phyloP scores from a whole-genome alignment of 164 flowering plant species.

The Taxillus chinensis region DNA sequence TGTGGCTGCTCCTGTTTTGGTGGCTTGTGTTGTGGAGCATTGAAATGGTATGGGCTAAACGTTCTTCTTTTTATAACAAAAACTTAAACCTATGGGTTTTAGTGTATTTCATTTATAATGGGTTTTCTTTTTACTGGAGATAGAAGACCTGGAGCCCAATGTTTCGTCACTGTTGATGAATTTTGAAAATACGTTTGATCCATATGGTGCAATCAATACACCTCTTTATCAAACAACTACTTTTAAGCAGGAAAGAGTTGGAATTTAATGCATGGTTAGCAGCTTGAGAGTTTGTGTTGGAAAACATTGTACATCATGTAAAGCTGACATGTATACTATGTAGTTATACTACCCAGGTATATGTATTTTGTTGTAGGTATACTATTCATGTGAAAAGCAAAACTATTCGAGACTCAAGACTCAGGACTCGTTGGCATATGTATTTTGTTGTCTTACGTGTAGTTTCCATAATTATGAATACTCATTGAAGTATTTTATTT shows the following conservation, averaged over 20 bases:
- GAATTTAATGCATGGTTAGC: neutral
- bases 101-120: neutral
- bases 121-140: conserved; percentile 9
- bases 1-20: conserved; percentile 27
- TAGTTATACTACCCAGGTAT: neutral
- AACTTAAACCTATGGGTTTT: neutral
- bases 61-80: neutral
- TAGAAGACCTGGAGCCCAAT: conserved; percentile 51
- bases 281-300: neutral
- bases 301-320: neutral
- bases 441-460: too few species aligned
- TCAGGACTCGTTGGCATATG: neutral
- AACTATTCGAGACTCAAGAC: neutral
- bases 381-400: neutral
- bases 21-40: conserved; percentile 23
- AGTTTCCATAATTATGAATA: neutral
- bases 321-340: neutral
- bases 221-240: conserved; percentile 97
- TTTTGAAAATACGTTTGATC: conserved; percentile 67
- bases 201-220: conserved; percentile 67
- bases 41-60: conserved; percentile 21
- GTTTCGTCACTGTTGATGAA: conserved; percentile 79
- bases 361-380: neutral
- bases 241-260: conserved; percentile 71
- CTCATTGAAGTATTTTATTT: neutral